Conservation (phyloP, 2,329 filamentous ascomycete species). For the Ophiocordyceps camponoti-leonardi region DNA sequence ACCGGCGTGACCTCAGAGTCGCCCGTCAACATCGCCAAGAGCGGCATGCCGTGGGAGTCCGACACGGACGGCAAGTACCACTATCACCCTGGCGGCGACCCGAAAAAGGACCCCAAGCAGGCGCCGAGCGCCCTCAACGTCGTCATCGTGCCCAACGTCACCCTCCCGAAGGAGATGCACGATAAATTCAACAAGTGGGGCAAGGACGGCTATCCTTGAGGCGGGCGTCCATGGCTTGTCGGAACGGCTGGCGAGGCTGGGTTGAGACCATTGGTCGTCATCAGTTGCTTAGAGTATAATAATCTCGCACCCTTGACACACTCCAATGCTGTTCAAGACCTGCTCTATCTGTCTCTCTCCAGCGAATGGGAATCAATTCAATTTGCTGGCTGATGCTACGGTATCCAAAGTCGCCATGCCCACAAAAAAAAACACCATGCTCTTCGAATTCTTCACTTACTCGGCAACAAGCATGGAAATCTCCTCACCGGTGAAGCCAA, state of each 20-base stretch:
- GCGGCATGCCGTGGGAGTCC: conserved; percentile 84
- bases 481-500: conserved; percentile 55
- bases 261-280: neutral
- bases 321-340: neutral
- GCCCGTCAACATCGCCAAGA: conserved; percentile 53
- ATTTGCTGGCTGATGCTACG: neutral
- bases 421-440: too few relatives aligned
- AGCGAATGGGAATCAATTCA: neutral
- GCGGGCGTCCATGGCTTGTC: neutral
- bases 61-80: conserved; percentile 49
- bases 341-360: neutral
- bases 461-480: conserved; percentile 9
- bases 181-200: conserved; percentile 99
- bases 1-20: conserved; percentile 72
- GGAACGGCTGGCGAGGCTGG: neutral
- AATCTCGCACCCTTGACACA: neutral
- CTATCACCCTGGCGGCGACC: conserved; percentile 76
- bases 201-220: conserved; percentile 71
- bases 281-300: neutral
- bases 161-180: conserved; percentile 80
- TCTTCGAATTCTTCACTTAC: neutral
- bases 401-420: too few relatives aligned
- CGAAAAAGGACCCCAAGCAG: conserved; percentile 58
- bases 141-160: conserved; percentile 86
- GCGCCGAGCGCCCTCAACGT: conserved; percentile 92